phyloP scores from a whole-genome alignment of 78 protist species.

The slime mould (Dictyostelium discoideum) region DNA sequence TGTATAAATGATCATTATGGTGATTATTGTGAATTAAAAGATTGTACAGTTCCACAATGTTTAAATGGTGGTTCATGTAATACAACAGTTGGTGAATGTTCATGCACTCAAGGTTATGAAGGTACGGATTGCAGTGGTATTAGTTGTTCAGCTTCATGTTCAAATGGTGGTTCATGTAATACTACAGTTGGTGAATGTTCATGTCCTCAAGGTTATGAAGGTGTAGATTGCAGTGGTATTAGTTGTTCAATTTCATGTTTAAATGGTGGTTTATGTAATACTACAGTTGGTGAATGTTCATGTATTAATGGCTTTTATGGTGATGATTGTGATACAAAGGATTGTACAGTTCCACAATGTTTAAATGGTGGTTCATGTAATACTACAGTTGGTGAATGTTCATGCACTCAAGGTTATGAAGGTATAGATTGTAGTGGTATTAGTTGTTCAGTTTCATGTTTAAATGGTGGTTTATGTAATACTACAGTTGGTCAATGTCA shows the following conservation, averaged over 20 bases:
- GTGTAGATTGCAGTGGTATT: background rate
- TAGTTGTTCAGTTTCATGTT: too few relatives aligned
- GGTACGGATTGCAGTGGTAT: too few relatives aligned
- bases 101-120: too few relatives aligned
- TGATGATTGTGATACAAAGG: too few relatives aligned
- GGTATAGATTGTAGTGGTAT: too few relatives aligned
- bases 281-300: background rate
- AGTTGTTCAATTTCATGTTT: background rate
- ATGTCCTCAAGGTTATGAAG: background rate
- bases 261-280: background rate
- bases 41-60: background rate
- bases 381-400: too few relatives aligned
- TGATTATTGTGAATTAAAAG: background rate
- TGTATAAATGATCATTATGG: background rate
- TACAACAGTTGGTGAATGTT: too few relatives aligned
- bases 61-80: background rate
- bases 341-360: too few relatives aligned
- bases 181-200: background rate
- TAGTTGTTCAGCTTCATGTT: background rate
- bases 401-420: too few relatives aligned
- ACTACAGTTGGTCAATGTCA: too few relatives aligned
- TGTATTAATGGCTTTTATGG: background rate
- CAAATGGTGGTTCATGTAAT: background rate
- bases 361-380: too few relatives aligned
- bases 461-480: too few relatives aligned